Conservation (phyloP, 139 green algal species). For the Coelastrella sp. region DNA sequence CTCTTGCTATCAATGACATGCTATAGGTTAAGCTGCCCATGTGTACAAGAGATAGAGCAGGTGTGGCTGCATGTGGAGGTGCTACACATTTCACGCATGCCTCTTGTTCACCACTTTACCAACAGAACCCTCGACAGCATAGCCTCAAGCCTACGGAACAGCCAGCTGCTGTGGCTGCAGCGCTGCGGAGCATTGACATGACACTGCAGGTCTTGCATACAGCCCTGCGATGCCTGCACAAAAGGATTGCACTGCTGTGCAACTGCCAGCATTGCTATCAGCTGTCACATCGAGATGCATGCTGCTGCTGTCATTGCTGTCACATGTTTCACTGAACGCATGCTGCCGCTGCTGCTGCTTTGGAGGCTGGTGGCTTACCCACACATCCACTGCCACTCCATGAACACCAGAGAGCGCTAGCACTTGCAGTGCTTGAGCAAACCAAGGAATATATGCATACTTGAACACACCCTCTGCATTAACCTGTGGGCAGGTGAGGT, state of each 20-base stretch:
- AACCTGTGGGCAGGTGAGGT: slow-evolving; percentile 61
- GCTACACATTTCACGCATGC: not conserved
- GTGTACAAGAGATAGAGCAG: too few species aligned
- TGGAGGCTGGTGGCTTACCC: slow-evolving; percentile 66
- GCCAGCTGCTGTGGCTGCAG: too few species aligned
- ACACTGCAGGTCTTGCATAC: too few species aligned
- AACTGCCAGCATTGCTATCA: too few species aligned
- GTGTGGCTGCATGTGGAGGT: not conserved
- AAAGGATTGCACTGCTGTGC: too few species aligned
- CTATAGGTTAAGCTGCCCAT: not conserved
- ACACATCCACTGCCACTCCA: slow-evolving; percentile 92
- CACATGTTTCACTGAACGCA: not conserved
- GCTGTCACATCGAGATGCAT: too few species aligned
- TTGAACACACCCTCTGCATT: slow-evolving; percentile 79
- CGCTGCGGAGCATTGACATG: too few species aligned
- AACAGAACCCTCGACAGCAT: too few species aligned
- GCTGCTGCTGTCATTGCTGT: too few species aligned
- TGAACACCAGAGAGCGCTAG: slow-evolving; percentile 80
- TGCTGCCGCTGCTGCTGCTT: not conserved
- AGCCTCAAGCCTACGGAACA: too few species aligned
- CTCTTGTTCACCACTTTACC: too few species aligned
- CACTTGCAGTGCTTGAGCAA: slow-evolving; percentile 72
- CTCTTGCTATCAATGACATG: not conserved
- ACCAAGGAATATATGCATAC: slow-evolving; percentile 80
- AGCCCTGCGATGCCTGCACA: too few species aligned